phyloP scores from a whole-genome alignment of 2,329 filamentous ascomycete species.

The Phialocephala sp. region DNA sequence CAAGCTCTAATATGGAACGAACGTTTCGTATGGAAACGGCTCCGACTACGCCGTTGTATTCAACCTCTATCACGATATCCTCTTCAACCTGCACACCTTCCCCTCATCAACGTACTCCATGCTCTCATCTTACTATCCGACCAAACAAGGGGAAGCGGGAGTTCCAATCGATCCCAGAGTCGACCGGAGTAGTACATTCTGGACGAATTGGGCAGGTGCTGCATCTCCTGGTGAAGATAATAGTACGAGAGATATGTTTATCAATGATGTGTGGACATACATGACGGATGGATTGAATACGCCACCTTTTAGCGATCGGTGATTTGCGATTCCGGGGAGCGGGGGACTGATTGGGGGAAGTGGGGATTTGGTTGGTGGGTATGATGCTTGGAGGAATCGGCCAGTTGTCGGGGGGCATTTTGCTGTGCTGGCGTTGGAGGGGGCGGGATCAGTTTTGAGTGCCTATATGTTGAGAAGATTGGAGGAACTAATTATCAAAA shows the following conservation, averaged over 20 bases:
- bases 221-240: neutral
- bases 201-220: neutral
- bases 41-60: neutral
- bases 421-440: slow-evolving; percentile 15
- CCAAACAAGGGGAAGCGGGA: neutral
- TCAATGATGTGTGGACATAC: slow-evolving; percentile 21
- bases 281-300: slow-evolving; percentile 23
- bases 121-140: neutral
- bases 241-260: slow-evolving; percentile 19
- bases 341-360: neutral
- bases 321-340: slow-evolving; percentile 2
- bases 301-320: slow-evolving; percentile 24
- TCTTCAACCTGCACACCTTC: neutral
- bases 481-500: too few species aligned
- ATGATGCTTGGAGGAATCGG: slow-evolving; percentile 11
- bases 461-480: too few species aligned
- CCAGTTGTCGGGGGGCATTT: slow-evolving; percentile 21
- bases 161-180: neutral
- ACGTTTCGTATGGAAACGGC: neutral
- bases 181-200: neutral
- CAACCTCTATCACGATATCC: neutral
- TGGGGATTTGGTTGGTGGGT: neutral
- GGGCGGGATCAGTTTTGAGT: neutral
- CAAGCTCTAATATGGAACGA: slow-evolving; percentile 3
- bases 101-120: neutral